Base-by-base conservation (phyloP, 176 grass and related monocot species). In the Aegilops tauschii region DNA sequence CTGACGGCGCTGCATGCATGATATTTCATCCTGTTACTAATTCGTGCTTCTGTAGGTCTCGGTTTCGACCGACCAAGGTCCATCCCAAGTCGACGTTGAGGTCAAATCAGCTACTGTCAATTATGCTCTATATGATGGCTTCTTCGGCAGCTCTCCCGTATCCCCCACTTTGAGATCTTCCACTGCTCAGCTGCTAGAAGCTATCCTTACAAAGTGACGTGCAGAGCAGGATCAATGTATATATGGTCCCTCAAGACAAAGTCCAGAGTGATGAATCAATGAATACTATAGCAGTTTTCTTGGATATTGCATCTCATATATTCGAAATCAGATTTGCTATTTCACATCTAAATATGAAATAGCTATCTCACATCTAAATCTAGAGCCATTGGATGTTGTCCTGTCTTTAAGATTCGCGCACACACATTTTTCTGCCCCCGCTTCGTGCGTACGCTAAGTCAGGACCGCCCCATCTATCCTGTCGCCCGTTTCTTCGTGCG, bases 61-160 rank as follows among this genome's bases (percentile, higher is more conserved):
- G 49, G 49, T 52, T 98, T 93, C 95, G 4, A 79, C 81, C 61
- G 73, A 87, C 82, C 77, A 83, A 61, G 83, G 52, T 69, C 85
- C 95, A 84, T 78, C 42, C 12, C 89, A 90, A 77, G 80, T 93
- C 32, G 95, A 95, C 86, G 87, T 90, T 16, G 89, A 90, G 72
- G 93, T 98, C 37, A 82, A 83, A 65, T 98, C 95, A 27, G 58
- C 65, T 44, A 93, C 92, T 66, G 91, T 98, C 72, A 95, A 85
- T 35, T 85, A 82, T 77, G 93, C 95, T 71, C 73, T 95, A 56
- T 95, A 90, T 45, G 90, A 98, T 90, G 95, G 93, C 17, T 98
- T 98, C 87, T 95, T 98, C 12, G 86, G 95, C 69, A 45, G 82
- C 78, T 90, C 88, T 72, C 89, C 95, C 11, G 88, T 98, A 90